Evolutionary conservation across 805 yeast genomes (phyloP).

Genomic region (Candida easanensis): DNA sequence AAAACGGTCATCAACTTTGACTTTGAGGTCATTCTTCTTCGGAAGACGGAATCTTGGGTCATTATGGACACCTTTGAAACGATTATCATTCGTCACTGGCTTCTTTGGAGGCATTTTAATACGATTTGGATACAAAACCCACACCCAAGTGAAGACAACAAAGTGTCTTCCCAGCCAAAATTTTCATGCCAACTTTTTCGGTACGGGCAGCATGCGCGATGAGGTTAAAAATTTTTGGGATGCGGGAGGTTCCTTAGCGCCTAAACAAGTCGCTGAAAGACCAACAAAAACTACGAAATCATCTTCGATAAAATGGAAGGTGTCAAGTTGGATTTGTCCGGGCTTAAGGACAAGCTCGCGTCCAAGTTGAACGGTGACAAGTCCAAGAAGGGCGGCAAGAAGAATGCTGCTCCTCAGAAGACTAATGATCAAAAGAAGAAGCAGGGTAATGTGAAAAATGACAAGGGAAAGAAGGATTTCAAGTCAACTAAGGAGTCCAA

Average conservation of each 20-base stretch:
- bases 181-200: background rate
- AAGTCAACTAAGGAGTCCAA: background rate
- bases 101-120: conserved; percentile 2
- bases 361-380: conserved; percentile 40
- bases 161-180: background rate
- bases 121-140: no score
- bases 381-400: conserved; percentile 23
- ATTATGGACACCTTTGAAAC: conserved; percentile 74
- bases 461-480: background rate
- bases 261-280: background rate
- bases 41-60: conserved; percentile 90
- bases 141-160: no score
- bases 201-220: conserved; percentile 16
- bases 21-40: conserved; percentile 62
- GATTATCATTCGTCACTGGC: conserved; percentile 54
- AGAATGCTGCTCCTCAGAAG: conserved; percentile 4
- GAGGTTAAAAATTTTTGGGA: conserved; percentile 19
- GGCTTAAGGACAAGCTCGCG: conserved; percentile 64
- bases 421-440: conserved; percentile 3
- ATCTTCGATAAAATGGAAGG: conserved; percentile 21
- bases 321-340: conserved; percentile 35
- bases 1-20: conserved; percentile 84
- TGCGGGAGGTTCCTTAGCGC: background rate
- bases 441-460: conserved; percentile 21
- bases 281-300: background rate